These are phyloP conservation scores for Xylaria sp. DNA, from an alignment of 2,329 filamentous ascomycete species.

Conservation along the genomic window DNA sequence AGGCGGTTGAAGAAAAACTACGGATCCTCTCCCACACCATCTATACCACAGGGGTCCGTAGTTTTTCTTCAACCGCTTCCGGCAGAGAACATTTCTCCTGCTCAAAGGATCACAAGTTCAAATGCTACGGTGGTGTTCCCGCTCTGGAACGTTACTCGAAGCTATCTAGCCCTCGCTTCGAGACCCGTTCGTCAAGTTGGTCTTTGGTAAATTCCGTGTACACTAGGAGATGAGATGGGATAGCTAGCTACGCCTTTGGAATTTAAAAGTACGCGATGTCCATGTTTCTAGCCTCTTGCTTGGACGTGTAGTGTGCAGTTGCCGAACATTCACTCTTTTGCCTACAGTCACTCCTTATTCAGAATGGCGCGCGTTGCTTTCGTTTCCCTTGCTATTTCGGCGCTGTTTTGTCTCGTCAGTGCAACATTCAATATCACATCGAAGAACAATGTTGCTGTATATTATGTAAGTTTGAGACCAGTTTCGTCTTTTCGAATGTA, in stretches of 20 bases:
- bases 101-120: conserved; percentile 12
- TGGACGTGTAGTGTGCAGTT: conserved; percentile 5
- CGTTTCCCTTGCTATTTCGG: conserved; percentile 34
- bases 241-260: not conserved
- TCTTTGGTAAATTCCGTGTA: conserved; percentile 1
- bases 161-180: not conserved
- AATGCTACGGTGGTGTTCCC: not conserved
- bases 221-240: not conserved
- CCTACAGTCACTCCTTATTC: conserved; percentile 25
- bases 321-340: conserved; percentile 14
- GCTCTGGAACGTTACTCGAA: conserved; percentile 5
- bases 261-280: conserved; percentile 28
- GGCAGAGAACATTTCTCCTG: not conserved
- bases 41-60: too few relatives aligned
- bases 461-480: conserved; percentile 52
- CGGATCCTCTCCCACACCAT: too few relatives aligned
- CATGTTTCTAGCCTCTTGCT: not conserved
- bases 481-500: not conserved
- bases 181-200: not conserved
- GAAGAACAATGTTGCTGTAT: conserved; percentile 56
- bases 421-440: conserved; percentile 49
- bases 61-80: too few relatives aligned
- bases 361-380: conserved; percentile 41
- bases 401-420: conserved; percentile 35
- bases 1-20: too few relatives aligned